Evolutionary conservation across 2,329 filamentous ascomycete species (phyloP).

Genomic region (Colletotrichum sp.): DNA sequence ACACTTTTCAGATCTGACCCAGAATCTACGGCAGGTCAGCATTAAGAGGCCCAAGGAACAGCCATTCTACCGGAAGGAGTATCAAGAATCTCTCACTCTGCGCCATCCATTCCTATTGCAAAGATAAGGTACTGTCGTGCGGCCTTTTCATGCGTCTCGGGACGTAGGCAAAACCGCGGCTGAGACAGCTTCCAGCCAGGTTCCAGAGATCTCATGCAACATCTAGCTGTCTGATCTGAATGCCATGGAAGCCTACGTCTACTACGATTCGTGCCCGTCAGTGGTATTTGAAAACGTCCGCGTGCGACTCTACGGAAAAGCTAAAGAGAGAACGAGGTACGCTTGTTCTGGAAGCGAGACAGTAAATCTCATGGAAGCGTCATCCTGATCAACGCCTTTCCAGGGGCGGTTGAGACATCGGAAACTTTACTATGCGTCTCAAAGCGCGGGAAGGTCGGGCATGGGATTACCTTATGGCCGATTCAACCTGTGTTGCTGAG

Average conservation of each 20-base stretch:
- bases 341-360: background rate
- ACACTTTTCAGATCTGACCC: background rate
- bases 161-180: background rate
- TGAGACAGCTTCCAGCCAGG: background rate
- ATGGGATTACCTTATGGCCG: background rate
- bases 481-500: fast-evolving
- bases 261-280: fast-evolving
- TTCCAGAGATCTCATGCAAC: background rate
- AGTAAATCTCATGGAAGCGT: background rate
- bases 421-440: background rate
- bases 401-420: background rate
- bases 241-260: too few relatives aligned
- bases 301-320: fast-evolving
- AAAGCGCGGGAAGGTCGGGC: background rate
- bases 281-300: background rate
- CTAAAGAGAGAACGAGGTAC: fast-evolving
- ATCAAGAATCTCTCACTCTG: background rate
- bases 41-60: background rate
- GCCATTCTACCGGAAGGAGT: background rate
- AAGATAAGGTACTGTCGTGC: background rate
- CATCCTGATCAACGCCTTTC: background rate
- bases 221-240: too few relatives aligned
- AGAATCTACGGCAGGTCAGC: background rate
- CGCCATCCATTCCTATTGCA: background rate
- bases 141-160: background rate